phyloP scores from a whole-genome alignment of 169 alveolate genomes.

The Neospora caninum region DNA sequence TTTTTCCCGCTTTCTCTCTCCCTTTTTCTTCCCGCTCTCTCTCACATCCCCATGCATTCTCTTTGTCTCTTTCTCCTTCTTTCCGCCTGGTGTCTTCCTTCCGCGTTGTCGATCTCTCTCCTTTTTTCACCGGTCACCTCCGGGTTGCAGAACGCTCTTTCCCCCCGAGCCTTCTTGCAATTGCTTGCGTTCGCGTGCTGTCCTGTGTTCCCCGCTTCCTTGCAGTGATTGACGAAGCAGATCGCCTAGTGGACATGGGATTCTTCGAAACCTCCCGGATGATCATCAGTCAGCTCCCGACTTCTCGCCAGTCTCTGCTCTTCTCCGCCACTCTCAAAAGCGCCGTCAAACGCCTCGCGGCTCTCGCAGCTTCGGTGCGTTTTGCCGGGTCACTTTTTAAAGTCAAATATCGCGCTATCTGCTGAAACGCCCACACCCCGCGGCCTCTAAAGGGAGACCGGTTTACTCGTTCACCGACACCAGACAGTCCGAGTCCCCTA shows the following conservation, averaged over 20 bases:
- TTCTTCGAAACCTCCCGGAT: conserved; percentile 86
- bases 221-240: conserved; percentile 94
- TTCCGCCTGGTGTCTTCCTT: neutral
- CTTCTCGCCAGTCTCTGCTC: conserved; percentile 83
- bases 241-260: conserved; percentile 93
- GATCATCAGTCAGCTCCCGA: conserved; percentile 86
- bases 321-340: conserved; percentile 92
- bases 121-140: no score
- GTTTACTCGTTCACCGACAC: no score
- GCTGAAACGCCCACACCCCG: no score
- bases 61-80: conserved; percentile 28
- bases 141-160: no score
- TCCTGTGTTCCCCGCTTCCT: conserved; percentile 86
- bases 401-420: no score
- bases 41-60: no score
- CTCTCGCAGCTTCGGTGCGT: conserved; percentile 36
- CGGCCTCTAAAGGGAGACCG: no score
- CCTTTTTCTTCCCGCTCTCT: no score
- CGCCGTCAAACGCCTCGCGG: conserved; percentile 60
- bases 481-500: no score
- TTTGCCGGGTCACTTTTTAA: neutral
- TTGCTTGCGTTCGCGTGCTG: neutral
- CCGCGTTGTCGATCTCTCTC: neutral
- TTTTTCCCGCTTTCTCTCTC: neutral
- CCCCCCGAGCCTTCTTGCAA: no score